Evolutionary conservation across 2,329 filamentous ascomycete species (phyloP).

Genomic region (Ophiocordyceps sinensis): DNA sequence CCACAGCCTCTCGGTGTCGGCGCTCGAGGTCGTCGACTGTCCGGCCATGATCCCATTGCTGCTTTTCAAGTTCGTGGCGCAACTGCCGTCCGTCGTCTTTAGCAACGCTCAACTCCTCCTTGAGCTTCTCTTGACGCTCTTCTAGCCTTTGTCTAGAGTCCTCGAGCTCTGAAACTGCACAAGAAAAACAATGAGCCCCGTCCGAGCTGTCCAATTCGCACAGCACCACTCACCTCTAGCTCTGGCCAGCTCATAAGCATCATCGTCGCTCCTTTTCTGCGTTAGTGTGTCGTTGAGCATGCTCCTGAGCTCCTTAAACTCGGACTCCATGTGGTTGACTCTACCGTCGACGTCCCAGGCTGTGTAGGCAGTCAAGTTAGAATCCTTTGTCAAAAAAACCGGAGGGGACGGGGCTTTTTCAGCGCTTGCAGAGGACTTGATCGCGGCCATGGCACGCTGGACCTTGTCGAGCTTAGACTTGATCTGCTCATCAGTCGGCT

Average conservation of each 20-base stretch:
- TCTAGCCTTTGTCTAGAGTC: constrained; percentile 29
- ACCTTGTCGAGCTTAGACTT: constrained; percentile 17
- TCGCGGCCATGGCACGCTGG: constrained; percentile 15
- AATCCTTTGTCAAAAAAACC: constrained; percentile 57
- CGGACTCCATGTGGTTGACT: constrained; percentile 60
- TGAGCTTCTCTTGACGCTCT: constrained; percentile 34
- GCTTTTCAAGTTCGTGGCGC: constrained; percentile 20
- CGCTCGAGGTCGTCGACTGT: constrained; percentile 40
- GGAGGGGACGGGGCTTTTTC: constrained; percentile 27
- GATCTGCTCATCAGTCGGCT: constrained; percentile 16
- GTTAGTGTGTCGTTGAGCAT: constrained; percentile 56
- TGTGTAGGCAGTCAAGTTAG: constrained; percentile 51
- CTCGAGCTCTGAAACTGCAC: constrained; percentile 33
- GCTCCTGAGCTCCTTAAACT: constrained; percentile 58
- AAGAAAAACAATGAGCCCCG: constrained; percentile 5
- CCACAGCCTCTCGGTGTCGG: constrained; percentile 19
- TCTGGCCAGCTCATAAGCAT: constrained; percentile 61
- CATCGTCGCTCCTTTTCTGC: constrained; percentile 56
- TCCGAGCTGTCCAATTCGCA: constrained; percentile 3
- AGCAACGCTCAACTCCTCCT: constrained; percentile 44
- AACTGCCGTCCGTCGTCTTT: constrained; percentile 20
- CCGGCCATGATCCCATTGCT: constrained; percentile 19
- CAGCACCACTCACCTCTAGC: constrained; percentile 44
- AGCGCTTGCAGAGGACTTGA: constrained; percentile 22
- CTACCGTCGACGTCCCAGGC: constrained; percentile 69